Base-by-base conservation (phyloP, 2,329 filamentous ascomycete species). In the Thielaviopsis populi region DNA sequence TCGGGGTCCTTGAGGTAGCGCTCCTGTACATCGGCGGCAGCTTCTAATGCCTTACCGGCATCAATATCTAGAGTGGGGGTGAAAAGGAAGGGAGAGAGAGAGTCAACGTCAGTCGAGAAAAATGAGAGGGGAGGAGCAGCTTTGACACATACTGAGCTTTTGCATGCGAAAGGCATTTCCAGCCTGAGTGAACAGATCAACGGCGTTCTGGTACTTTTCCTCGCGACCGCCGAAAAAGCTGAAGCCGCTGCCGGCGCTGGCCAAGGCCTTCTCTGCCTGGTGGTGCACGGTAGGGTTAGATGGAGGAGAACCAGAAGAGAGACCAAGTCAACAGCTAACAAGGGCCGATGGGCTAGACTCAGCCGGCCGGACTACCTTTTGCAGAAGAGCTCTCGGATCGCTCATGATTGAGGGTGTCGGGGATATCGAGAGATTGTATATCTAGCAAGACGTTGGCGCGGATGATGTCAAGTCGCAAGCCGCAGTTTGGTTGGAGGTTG, bases 161-260 rank as follows among this genome's bases (percentile, higher is more conserved):
- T 94, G 86, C 79, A 95, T 84, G 72, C 89, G 83, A 74, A 95
- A 97, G 66, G 89, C 89, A 77, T 96, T 96, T 67, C 86, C 94
- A 48, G 92, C 92, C 74, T 95, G 85, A 66, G 83, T 85, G 72
- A 91, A 97, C 68, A 94, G 78, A 69, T 96, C 91, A 68, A 88
- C 89, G 15, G 92, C 92, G 76, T 86, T 84, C 76, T 95, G 88
- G 72, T 89, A 91, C 75, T 96, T 97, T 68, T 96, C 91, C 70
- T 88, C 82, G 65, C 85, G 83, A 56, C 89, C 89, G 53, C 91
- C 89, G 70, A 99, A 96, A 75, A 96, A 85, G 73, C 85, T 89
- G 77, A 96, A 96, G 70, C 91, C 91, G 33, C 87, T 79, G 22
- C 83, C 79, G 48, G 92, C 91, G 69, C 86, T 79, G 70, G 85